These are phyloP conservation scores for Chamaecrista fasciculata DNA, from an alignment of 306 rosid genomes.

Conservation along the genomic window DNA sequence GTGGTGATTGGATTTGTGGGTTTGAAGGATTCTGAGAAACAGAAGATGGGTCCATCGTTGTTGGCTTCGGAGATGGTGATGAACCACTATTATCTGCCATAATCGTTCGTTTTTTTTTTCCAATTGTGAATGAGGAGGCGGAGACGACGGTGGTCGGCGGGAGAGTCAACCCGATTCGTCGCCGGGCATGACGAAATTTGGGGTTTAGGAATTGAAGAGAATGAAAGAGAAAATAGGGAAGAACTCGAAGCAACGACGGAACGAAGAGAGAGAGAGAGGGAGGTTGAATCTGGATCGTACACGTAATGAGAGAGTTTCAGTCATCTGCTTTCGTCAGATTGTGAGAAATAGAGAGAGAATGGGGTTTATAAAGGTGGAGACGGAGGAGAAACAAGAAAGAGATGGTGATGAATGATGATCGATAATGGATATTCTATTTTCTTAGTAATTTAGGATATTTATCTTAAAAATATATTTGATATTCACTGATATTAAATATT, in stretches of 20 bases:
- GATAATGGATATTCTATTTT: too few relatives aligned
- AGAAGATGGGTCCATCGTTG: conserved; percentile 12
- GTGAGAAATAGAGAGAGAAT: not conserved
- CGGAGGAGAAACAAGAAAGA: too few relatives aligned
- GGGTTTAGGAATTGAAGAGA: not conserved
- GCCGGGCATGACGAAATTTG: not conserved
- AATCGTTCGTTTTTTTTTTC: conserved; percentile 24
- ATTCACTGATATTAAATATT: too few relatives aligned
- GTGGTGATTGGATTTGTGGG: conserved; percentile 48
- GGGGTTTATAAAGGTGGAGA: too few relatives aligned
- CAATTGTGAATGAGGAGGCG: not conserved
- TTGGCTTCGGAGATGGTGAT: conserved; percentile 40
- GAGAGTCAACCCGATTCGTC: conserved; percentile 7
- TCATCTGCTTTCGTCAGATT: not conserved
- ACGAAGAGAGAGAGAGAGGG: conserved; percentile 14
- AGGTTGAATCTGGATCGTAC: conserved; percentile 45
- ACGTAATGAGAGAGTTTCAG: conserved; percentile 16
- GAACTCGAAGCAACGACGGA: not conserved
- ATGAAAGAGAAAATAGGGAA: not conserved
- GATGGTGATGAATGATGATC: too few relatives aligned
- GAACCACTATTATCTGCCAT: conserved; percentile 58
- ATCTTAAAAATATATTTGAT: too few relatives aligned
- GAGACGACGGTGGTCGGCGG: not conserved
- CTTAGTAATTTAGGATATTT: too few relatives aligned
- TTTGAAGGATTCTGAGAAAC: conserved; percentile 31